Evolutionary conservation across 805 yeast species (phyloP).

Genomic region (Candida hungchunana): DNA sequence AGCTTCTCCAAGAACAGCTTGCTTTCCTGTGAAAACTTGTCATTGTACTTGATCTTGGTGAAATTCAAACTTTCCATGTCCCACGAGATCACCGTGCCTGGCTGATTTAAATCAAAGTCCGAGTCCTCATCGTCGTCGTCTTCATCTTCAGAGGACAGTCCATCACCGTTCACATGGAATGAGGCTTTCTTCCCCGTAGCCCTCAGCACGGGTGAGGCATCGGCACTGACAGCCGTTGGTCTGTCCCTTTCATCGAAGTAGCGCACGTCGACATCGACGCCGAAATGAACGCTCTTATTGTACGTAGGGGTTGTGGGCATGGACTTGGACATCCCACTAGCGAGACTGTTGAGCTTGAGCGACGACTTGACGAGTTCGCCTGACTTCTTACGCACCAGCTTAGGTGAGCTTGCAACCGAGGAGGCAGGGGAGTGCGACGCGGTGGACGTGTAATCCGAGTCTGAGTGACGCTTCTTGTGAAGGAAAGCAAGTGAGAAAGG

Average conservation of each 20-base stretch:
- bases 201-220: constrained; percentile 49
- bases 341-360: constrained; percentile 42
- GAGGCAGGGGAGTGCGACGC: constrained; percentile 3
- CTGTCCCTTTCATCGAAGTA: constrained; percentile 70
- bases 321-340: constrained; percentile 36
- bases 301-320: constrained; percentile 53
- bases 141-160: constrained; percentile 15
- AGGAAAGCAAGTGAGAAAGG: constrained; percentile 22
- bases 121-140: constrained; percentile 16
- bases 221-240: constrained; percentile 73
- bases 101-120: constrained; percentile 10
- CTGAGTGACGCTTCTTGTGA: constrained; percentile 20
- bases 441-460: constrained; percentile 8
- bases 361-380: constrained; percentile 85
- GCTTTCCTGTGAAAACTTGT: constrained; percentile 36
- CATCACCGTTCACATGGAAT: constrained; percentile 24
- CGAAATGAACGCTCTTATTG: constrained; percentile 76
- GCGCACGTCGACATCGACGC: constrained; percentile 60
- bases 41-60: constrained; percentile 42
- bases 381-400: constrained; percentile 72
- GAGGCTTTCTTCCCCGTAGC: constrained; percentile 25
- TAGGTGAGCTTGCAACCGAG: constrained; percentile 17
- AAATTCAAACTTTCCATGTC: constrained; percentile 39
- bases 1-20: constrained; percentile 59
- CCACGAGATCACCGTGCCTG: constrained; percentile 36